Evolutionary conservation across 1,139 yeast genomes (phyloP).

Genomic region (Suhomyces ambrosiae): DNA sequence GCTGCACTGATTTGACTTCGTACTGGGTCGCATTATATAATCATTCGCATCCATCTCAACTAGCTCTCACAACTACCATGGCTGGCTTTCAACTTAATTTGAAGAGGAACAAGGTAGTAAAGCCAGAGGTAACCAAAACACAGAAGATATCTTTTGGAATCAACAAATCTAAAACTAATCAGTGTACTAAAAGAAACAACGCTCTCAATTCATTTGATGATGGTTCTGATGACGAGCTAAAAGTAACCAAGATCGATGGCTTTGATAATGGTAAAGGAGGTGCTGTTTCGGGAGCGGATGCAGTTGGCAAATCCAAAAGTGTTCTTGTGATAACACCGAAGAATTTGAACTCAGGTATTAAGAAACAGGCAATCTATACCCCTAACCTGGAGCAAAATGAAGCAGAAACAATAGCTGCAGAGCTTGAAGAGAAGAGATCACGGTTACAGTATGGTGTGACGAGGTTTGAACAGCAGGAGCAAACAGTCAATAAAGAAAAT

Average conservation of each 20-base stretch:
- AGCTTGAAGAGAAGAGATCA: constrained; percentile 12
- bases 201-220: constrained; percentile 14
- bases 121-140: constrained; percentile 6
- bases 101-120: constrained; percentile 15
- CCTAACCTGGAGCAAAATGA: constrained; percentile 17
- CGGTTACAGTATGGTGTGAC: constrained; percentile 25
- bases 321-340: constrained; percentile 24
- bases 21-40: no score
- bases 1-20: no score
- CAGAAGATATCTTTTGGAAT: constrained; percentile 6
- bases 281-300: constrained; percentile 24
- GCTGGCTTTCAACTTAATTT: constrained; percentile 30
- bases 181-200: not conserved
- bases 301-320: constrained; percentile 15
- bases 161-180: not conserved
- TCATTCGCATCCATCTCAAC: constrained; percentile 1
- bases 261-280: constrained; percentile 21
- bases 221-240: constrained; percentile 25
- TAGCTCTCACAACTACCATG: no score
- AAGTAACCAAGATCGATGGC: constrained; percentile 9
- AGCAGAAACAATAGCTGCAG: constrained; percentile 6
- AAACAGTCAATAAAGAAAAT: not conserved
- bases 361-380: constrained; percentile 3
- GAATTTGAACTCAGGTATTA: constrained; percentile 11
- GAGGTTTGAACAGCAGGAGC: constrained; percentile 14